Evolutionary conservation across 1,284 basidiomycete species (phyloP).

Genomic region (Apiotrichum gracile): DNA sequence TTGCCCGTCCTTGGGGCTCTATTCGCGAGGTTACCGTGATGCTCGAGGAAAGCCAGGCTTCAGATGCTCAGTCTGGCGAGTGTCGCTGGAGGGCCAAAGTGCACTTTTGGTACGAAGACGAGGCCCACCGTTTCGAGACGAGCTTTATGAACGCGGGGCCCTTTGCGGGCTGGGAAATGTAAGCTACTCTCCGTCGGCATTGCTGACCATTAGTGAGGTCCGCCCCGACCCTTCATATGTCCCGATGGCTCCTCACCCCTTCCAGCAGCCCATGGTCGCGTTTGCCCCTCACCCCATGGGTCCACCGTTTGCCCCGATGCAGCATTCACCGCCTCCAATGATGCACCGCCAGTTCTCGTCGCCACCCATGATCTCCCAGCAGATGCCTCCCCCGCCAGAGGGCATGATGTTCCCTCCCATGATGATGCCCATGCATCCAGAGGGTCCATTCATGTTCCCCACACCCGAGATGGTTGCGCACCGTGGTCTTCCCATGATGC

Average conservation of each 20-base stretch:
- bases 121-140: constrained; percentile 68
- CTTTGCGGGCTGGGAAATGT: constrained; percentile 38
- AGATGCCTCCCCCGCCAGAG: background rate
- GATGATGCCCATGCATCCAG: background rate
- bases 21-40: constrained; percentile 28
- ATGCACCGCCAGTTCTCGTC: background rate
- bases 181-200: constrained; percentile 2
- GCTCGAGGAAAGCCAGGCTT: constrained; percentile 58
- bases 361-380: background rate
- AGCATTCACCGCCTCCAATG: background rate
- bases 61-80: constrained; percentile 50
- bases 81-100: constrained; percentile 62
- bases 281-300: background rate
- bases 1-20: constrained; percentile 59
- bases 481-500: background rate
- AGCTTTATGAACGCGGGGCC: constrained; percentile 31
- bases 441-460: background rate
- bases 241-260: constrained; percentile 3
- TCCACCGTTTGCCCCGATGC: background rate
- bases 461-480: background rate
- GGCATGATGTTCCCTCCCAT: background rate
- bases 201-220: constrained; percentile 7
- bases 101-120: constrained; percentile 83
- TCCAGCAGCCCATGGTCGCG: constrained; percentile 3
- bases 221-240: constrained; percentile 11